Evolutionary conservation across 495 filamentous ascomycete genomes (phyloP), one percentile per base, ranked within the genome.

Genomic region (Bathelium albidoporum): DNA sequence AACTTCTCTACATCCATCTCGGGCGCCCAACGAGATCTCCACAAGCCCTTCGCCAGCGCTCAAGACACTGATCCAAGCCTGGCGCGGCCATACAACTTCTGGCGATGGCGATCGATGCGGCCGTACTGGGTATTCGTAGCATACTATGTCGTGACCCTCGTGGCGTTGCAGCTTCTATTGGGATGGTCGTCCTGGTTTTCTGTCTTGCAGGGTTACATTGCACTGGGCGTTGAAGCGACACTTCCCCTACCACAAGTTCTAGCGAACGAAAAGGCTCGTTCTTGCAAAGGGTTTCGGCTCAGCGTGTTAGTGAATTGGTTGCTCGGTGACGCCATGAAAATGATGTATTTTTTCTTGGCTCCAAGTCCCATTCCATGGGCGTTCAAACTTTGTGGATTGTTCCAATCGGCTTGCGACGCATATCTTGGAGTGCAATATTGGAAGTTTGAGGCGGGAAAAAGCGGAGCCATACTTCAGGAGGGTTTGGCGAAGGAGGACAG

Each of bases 41-140:
- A 67, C 58, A 41, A 64, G 28, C 81, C 84, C 18, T 86, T 86
- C 63, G 73, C 81, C 0, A 82, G 81, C 5, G 72, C 75, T 7
- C 80, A 80, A 64, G 83, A 86, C 62, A 75, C 79, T 18, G 66
- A 69, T 20, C 36, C 20, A 28, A 32, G 18, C 66, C 68, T 28
- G 68, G 75, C 32, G 62, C 79, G 94, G 61, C 93, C 94, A 1
- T 97, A 87, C 70, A 83, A 88, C 64, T 98, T 98, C 72, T 98
- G 94, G 94, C 89, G 90, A 71, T 98, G 94, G 94, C 84, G 81
- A 66, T 83, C 81, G 32, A 80, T 87, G 22, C 87, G 86, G 66
- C 92, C 93, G 82, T 98, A 96, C 73, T 98, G 92, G 91, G 80
- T 87, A 66, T 95, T 91, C 72, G 71, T 98, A 43, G 76, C 82